A percentile compares a stretch with the other conserved stretches of the same genome.
Evolutionary conservation across 2,329 filamentous ascomycete genomes (phyloP).

Genomic region (Aspergillus sp.): DNA sequence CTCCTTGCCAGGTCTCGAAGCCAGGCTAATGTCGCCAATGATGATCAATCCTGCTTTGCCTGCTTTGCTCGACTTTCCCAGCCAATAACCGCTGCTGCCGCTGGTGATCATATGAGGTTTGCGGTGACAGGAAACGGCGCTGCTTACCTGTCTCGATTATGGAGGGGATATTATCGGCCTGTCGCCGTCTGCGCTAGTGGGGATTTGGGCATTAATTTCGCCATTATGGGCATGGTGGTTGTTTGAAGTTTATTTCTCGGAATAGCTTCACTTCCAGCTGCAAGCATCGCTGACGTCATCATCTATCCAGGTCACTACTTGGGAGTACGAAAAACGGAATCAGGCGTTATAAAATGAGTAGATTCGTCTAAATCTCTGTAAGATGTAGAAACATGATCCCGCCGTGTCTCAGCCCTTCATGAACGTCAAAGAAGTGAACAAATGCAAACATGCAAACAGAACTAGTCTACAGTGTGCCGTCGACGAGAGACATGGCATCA

Average conservation of each 20-base stretch:
- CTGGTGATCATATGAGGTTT: slow-evolving; percentile 1
- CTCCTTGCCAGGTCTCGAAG: neutral
- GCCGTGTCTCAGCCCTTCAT: neutral
- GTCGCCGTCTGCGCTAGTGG: neutral
- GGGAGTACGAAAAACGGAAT: neutral
- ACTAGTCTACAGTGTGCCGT: slow-evolving; percentile 3
- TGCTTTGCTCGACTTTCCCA: neutral
- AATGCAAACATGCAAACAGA: neutral
- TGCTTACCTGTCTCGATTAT: neutral
- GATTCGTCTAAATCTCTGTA: slow-evolving; percentile 5
- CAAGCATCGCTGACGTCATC: neutral
- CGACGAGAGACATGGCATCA: slow-evolving; percentile 1
- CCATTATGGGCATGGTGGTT: neutral
- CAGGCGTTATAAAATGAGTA: neutral
- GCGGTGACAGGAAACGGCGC: neutral
- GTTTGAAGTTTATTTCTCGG: neutral
- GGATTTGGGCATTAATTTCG: neutral
- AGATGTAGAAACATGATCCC: neutral
- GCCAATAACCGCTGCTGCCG: slow-evolving; percentile 9
- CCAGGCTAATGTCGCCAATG: neutral
- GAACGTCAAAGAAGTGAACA: neutral
- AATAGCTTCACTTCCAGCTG: slow-evolving; percentile 1
- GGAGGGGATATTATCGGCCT: neutral
- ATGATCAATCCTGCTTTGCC: neutral
- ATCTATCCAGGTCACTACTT: neutral